Conservation (phyloP, 352 stramenopile genomes). For the Globisporangium sylvaticum region DNA sequence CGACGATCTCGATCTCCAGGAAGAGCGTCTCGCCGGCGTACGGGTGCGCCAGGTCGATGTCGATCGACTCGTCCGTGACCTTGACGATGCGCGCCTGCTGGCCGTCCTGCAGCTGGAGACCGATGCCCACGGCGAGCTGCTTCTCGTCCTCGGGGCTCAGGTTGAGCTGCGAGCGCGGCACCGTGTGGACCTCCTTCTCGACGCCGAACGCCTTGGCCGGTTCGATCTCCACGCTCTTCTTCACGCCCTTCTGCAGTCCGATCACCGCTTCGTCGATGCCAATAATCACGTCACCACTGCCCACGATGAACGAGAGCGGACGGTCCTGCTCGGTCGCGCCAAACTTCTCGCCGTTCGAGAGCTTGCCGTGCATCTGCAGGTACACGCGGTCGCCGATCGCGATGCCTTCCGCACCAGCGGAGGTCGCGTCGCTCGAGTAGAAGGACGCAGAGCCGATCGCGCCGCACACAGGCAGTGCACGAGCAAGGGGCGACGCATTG, state of each 20-base stretch:
- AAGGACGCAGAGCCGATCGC: slow-evolving; percentile 18
- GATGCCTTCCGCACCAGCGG: slow-evolving; percentile 18
- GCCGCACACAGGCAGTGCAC: slow-evolving; percentile 1
- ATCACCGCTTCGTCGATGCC: slow-evolving; percentile 71
- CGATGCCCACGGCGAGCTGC: slow-evolving; percentile 57
- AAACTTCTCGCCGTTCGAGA: slow-evolving; percentile 58
- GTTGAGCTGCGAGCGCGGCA: slow-evolving; percentile 72
- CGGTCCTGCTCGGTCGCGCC: slow-evolving; percentile 42
- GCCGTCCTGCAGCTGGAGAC: slow-evolving; percentile 56
- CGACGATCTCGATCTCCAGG: slow-evolving; percentile 66
- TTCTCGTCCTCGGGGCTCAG: slow-evolving; percentile 62
- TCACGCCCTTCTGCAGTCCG: slow-evolving; percentile 59
- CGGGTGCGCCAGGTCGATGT: slow-evolving; percentile 71
- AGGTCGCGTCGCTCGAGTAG: slow-evolving; percentile 19
- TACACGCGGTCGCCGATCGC: slow-evolving; percentile 65
- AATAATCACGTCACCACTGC: slow-evolving; percentile 59
- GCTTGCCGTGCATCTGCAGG: slow-evolving; percentile 59
- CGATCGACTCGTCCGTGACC: slow-evolving; percentile 62
- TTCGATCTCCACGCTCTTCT: slow-evolving; percentile 58
- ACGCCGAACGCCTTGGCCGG: slow-evolving; percentile 65
- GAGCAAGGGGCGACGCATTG: background rate
- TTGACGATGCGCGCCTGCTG: slow-evolving; percentile 63
- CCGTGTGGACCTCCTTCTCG: slow-evolving; percentile 55
- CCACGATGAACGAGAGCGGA: slow-evolving; percentile 69
- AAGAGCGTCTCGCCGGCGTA: slow-evolving; percentile 79